phyloP scores from a whole-genome alignment of 495 filamentous ascomycete species.

The Daldinia concentrica region DNA sequence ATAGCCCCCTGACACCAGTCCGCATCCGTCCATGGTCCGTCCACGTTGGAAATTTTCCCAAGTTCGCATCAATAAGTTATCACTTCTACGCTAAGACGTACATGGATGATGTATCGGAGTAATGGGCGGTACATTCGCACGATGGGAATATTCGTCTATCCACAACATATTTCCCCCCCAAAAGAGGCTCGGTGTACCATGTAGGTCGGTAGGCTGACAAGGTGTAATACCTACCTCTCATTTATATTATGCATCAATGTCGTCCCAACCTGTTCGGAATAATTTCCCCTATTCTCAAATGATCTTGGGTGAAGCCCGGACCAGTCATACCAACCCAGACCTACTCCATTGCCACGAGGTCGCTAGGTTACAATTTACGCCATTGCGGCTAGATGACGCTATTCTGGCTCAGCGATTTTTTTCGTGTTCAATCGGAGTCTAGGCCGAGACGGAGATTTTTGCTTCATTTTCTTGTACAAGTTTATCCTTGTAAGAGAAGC shows the following conservation, averaged over 20 bases:
- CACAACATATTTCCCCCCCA: background rate
- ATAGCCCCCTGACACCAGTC: conserved; percentile 36
- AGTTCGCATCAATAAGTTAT: conserved; percentile 23
- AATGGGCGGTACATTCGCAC: background rate
- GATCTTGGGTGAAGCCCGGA: conserved; percentile 13
- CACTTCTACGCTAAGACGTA: background rate
- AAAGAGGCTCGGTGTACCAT: background rate
- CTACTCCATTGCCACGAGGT: conserved; percentile 32
- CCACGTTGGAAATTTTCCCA: background rate
- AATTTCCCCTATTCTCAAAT: conserved; percentile 27
- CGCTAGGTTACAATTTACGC: conserved; percentile 39
- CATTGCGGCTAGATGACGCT: conserved; percentile 33
- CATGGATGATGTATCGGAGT: background rate
- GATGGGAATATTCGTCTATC: background rate
- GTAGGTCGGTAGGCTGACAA: background rate
- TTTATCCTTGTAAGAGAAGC: conserved; percentile 7
- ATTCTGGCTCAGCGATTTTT: conserved; percentile 19
- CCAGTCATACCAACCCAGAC: conserved; percentile 11
- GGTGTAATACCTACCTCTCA: background rate
- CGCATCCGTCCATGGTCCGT: conserved; percentile 19
- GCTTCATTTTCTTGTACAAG: conserved; percentile 13
- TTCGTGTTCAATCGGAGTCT: conserved; percentile 19
- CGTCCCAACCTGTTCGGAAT: conserved; percentile 7
- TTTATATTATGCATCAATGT: background rate
- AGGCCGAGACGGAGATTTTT: conserved; percentile 20